phyloP scores from a whole-genome alignment of 2,329 filamentous ascomycete genomes.

The Fusarium piperis region DNA sequence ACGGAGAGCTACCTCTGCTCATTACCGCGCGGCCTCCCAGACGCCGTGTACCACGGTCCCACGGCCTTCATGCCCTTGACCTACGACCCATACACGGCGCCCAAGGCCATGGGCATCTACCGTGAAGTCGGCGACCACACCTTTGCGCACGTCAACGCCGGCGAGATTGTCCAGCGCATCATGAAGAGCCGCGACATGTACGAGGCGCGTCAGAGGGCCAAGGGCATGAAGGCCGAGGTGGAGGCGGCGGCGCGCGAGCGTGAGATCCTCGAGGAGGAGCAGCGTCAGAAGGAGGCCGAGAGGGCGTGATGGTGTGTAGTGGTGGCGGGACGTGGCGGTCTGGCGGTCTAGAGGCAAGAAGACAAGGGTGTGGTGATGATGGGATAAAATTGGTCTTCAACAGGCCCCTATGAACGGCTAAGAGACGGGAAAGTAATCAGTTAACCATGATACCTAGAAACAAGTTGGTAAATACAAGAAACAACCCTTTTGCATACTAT shows the following conservation, averaged over 20 bases:
- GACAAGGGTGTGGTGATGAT: neutral
- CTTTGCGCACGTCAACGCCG: conserved; percentile 90
- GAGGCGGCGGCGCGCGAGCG: conserved; percentile 73
- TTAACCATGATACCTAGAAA: conserved; percentile 26
- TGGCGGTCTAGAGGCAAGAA: conserved; percentile 10
- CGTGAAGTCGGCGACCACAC: conserved; percentile 78
- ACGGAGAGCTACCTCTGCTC: conserved; percentile 79
- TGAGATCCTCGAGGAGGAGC: conserved; percentile 70
- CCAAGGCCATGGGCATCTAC: conserved; percentile 87
- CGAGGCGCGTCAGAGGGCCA: conserved; percentile 89
- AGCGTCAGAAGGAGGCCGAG: conserved; percentile 59
- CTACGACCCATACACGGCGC: conserved; percentile 82
- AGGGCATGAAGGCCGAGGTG: conserved; percentile 83
- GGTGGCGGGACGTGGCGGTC: neutral
- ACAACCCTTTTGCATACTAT: neutral
- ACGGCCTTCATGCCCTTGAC: conserved; percentile 87
- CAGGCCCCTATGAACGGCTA: conserved; percentile 22
- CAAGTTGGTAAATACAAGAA: neutral
- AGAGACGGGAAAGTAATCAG: conserved; percentile 26
- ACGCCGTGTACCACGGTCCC: conserved; percentile 94
- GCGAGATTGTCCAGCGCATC: conserved; percentile 90
- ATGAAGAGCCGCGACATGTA: conserved; percentile 87
- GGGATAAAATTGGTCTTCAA: conserved; percentile 34
- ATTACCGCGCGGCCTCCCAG: conserved; percentile 78
- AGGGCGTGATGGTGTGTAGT: conserved; percentile 34